A percentile compares a stretch with the other conserved stretches of the same genome.
These are phyloP conservation scores for Penicillium fimorum DNA, from an alignment of 495 filamentous ascomycete genomes.

Conservation along the genomic window DNA sequence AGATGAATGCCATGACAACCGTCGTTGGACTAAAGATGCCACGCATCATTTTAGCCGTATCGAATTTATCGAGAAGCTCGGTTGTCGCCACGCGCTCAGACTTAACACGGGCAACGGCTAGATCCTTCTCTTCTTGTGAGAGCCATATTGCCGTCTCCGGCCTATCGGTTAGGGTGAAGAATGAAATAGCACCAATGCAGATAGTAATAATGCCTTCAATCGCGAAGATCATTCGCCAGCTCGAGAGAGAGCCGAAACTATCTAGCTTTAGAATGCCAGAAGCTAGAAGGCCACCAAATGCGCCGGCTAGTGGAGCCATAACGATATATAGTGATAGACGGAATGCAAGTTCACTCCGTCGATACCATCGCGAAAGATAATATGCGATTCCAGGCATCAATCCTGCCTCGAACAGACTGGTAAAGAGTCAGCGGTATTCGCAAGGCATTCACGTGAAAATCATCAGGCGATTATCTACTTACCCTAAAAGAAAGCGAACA, in stretches of 20 bases:
- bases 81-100: constrained; percentile 65
- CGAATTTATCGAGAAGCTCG: constrained; percentile 55
- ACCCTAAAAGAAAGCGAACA: constrained; percentile 56
- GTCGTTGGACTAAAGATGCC: constrained; percentile 53
- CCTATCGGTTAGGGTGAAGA: constrained; percentile 62
- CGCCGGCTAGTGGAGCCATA: constrained; percentile 66
- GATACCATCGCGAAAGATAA: constrained; percentile 70
- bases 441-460: no score
- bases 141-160: constrained; percentile 66
- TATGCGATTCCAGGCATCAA: constrained; percentile 73
- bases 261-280: constrained; percentile 52
- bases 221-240: constrained; percentile 73
- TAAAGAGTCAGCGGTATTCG: background rate
- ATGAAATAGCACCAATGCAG: constrained; percentile 56
- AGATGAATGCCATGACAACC: constrained; percentile 46
- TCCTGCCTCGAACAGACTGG: constrained; percentile 60
- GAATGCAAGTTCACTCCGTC: constrained; percentile 64
- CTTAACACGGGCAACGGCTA: constrained; percentile 59
- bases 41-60: constrained; percentile 40
- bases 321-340: constrained; percentile 51
- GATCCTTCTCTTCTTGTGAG: constrained; percentile 57
- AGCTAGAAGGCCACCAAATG: constrained; percentile 68
- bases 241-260: constrained; percentile 44
- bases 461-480: background rate
- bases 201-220: constrained; percentile 73